Conservation (phyloP, 345 rosid genomes). For the Excoecaria agallocha region DNA sequence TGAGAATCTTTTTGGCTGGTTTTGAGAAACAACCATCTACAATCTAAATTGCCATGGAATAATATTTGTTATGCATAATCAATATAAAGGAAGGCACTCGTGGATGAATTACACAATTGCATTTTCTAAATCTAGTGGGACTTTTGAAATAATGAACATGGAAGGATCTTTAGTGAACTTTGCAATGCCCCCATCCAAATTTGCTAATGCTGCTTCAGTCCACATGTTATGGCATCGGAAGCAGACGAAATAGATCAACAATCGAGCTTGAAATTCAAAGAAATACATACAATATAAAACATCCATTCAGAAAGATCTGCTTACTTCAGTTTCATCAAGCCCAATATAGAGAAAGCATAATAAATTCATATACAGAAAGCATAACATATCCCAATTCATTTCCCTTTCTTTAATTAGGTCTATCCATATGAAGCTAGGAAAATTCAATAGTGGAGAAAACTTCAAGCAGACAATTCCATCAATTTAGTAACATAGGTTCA, state of each 20-base stretch:
- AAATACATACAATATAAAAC: background rate
- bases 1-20: no score
- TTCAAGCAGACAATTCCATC: background rate
- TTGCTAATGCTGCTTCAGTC: slow-evolving; percentile 47
- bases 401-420: background rate
- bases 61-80: no score
- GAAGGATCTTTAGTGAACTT: no score
- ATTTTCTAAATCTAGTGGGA: no score
- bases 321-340: background rate
- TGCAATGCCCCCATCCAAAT: slow-evolving; percentile 69
- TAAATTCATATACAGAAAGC: background rate
- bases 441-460: no score
- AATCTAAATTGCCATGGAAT: no score
- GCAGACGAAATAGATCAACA: background rate
- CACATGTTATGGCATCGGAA: background rate
- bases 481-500: background rate
- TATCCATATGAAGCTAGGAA: no score
- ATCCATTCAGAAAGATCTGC: background rate
- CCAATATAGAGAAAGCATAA: background rate
- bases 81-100: no score
- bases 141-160: no score
- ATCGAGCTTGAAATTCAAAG: background rate
- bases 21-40: no score
- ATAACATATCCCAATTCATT: background rate
- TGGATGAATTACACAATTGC: no score